A percentile compares a stretch with the other conserved stretches of the same genome.
Evolutionary conservation across 306 rosid genomes (phyloP).

Genomic region (Styphnolobium japonicum): DNA sequence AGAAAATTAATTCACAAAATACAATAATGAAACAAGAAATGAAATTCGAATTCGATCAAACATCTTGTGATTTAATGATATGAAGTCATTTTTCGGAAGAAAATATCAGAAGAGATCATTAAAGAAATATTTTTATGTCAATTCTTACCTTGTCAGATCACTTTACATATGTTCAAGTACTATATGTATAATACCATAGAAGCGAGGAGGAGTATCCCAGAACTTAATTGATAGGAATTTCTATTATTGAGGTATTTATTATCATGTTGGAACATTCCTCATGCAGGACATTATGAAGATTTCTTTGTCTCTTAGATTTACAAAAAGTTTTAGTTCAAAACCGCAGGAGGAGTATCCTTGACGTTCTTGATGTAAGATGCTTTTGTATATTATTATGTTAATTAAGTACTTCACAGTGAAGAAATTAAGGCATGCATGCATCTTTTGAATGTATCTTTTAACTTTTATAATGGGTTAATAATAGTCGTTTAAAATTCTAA

Average conservation of each 20-base stretch:
- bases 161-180: too few relatives aligned
- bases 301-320: constrained; percentile 26
- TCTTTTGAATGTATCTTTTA: constrained; percentile 6
- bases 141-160: too few relatives aligned
- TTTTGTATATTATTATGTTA: background rate
- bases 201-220: background rate
- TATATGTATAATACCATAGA: background rate
- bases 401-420: constrained; percentile 8
- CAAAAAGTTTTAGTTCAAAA: background rate
- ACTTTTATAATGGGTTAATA: constrained; percentile 14
- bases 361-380: constrained; percentile 4
- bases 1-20: too few relatives aligned
- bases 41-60: too few relatives aligned
- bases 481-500: background rate
- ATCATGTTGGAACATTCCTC: constrained; percentile 7
- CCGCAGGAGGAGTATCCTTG: constrained; percentile 9
- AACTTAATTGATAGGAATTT: background rate
- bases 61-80: too few relatives aligned
- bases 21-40: too few relatives aligned
- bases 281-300: constrained; percentile 2
- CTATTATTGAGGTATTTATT: background rate
- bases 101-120: too few relatives aligned
- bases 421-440: constrained; percentile 31
- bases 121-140: too few relatives aligned
- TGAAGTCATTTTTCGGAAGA: too few relatives aligned